Evolutionary conservation across 2,329 filamentous ascomycete species (phyloP).

Genomic region (Fonsecaea multimorphosa): DNA sequence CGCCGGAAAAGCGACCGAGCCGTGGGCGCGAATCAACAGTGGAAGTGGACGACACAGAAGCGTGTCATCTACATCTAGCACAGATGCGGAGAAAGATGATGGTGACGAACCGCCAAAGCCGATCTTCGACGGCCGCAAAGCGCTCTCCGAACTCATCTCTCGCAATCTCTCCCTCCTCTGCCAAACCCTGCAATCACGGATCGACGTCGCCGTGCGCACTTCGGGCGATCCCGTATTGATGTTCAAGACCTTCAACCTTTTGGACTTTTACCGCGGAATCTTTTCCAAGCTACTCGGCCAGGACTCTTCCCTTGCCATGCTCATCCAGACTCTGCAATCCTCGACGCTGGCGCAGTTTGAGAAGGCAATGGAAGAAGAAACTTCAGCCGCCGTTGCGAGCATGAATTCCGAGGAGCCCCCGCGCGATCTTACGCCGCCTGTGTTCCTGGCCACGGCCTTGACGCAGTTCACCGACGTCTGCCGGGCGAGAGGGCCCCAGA

Average conservation of each 20-base stretch:
- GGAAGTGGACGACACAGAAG: slow-evolving; percentile 9
- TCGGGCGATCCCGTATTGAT: slow-evolving; percentile 88
- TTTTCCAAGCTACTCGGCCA: slow-evolving; percentile 78
- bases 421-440: slow-evolving; percentile 33
- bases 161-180: slow-evolving; percentile 81
- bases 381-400: slow-evolving; percentile 15
- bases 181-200: slow-evolving; percentile 82
- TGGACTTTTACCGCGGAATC: slow-evolving; percentile 86
- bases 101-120: slow-evolving; percentile 61
- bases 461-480: slow-evolving; percentile 59
- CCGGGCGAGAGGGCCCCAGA: slow-evolving; percentile 35
- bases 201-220: slow-evolving; percentile 89
- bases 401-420: slow-evolving; percentile 17
- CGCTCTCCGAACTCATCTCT: slow-evolving; percentile 84
- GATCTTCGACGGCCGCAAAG: slow-evolving; percentile 78
- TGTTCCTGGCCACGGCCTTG: slow-evolving; percentile 33
- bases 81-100: slow-evolving; percentile 42
- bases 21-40: slow-evolving; percentile 70
- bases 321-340: slow-evolving; percentile 42
- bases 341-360: slow-evolving; percentile 57
- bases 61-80: slow-evolving; percentile 12
- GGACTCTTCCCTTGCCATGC: slow-evolving; percentile 21
- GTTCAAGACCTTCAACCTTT: slow-evolving; percentile 87
- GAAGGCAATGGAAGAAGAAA: slow-evolving; percentile 31
- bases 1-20: slow-evolving; percentile 78